Percentiles rank a stretch among this genome's conserved stretches.
These are phyloP conservation scores for Vitis vinifera DNA, from an alignment of 164 flowering plant species.

Conservation along the genomic window DNA sequence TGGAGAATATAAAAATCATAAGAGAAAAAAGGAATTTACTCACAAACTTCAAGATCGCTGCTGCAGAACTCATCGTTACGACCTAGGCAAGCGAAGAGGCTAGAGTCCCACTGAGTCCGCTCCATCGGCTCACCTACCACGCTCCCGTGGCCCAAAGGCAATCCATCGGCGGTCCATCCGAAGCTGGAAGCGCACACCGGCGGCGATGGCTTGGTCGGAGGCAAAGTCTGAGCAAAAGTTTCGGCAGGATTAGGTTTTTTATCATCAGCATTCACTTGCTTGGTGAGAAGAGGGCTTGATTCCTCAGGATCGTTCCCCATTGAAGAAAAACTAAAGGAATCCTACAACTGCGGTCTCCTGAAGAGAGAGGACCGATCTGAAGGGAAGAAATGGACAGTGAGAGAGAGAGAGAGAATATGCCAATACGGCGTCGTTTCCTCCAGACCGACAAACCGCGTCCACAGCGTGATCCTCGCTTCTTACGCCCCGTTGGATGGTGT, in stretches of 20 bases:
- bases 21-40: conserved; percentile 24
- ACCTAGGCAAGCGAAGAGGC: conserved; percentile 74
- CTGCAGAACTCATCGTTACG: conserved; percentile 84
- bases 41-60: conserved; percentile 99
- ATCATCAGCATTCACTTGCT: conserved; percentile 17
- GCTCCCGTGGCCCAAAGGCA: conserved; percentile 67
- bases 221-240: too few species aligned
- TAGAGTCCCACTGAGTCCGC: conserved; percentile 68
- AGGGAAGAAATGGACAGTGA: not conserved
- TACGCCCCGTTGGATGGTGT: too few species aligned
- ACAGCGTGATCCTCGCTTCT: too few species aligned
- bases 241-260: conserved; percentile 7
- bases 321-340: too few species aligned
- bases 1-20: not conserved
- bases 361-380: not conserved
- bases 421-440: too few species aligned
- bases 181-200: not conserved
- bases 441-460: too few species aligned
- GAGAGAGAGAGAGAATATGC: not conserved
- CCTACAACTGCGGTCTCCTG: too few species aligned
- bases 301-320: conserved; percentile 53
- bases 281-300: conserved; percentile 47
- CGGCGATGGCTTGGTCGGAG: not conserved
- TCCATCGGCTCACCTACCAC: conserved; percentile 69
- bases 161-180: conserved; percentile 76